Percentiles rank a stretch among this genome's conserved stretches.
Conservation (phyloP, 2,329 filamentous ascomycete species). For the Hypoxylon sp. region DNA sequence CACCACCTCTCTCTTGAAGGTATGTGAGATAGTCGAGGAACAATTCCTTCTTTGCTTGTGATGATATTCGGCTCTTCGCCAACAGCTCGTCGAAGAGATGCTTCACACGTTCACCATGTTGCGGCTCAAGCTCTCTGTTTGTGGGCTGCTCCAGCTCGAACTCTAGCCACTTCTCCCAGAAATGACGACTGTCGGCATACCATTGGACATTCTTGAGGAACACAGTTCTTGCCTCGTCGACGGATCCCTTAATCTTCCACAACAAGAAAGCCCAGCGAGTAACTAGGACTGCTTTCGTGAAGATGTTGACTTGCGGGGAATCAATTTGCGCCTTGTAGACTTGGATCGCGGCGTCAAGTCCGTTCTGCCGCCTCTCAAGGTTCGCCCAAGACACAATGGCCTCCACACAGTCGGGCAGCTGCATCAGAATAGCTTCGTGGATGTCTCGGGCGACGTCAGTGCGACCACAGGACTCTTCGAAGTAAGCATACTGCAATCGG, state of each 20-base stretch:
- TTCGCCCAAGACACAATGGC: slow-evolving; percentile 92
- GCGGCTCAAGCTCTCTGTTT: slow-evolving; percentile 72
- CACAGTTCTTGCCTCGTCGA: slow-evolving; percentile 84
- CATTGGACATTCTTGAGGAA: slow-evolving; percentile 87
- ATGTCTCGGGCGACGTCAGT: slow-evolving; percentile 86
- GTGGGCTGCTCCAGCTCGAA: slow-evolving; percentile 91
- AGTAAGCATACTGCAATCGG: slow-evolving; percentile 92
- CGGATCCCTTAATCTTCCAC: slow-evolving; percentile 88
- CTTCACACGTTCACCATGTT: slow-evolving; percentile 82
- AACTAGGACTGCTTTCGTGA: slow-evolving; percentile 88
- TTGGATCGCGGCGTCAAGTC: slow-evolving; percentile 86
- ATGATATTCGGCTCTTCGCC: slow-evolving; percentile 78
- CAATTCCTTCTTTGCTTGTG: slow-evolving; percentile 79
- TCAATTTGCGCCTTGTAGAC: slow-evolving; percentile 88
- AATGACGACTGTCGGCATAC: slow-evolving; percentile 87
- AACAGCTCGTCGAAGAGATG: slow-evolving; percentile 83
- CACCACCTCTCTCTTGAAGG: slow-evolving; percentile 84
- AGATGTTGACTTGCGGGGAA: slow-evolving; percentile 77
- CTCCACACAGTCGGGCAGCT: slow-evolving; percentile 86
- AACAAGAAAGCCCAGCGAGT: slow-evolving; percentile 89
- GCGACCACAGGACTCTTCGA: slow-evolving; percentile 88
- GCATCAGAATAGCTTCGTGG: slow-evolving; percentile 82
- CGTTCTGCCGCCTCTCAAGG: slow-evolving; percentile 84
- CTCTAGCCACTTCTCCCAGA: slow-evolving; percentile 90
- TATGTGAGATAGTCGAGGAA: slow-evolving; percentile 85